Base-by-base conservation (phyloP, 192 early-diverging fungal species). In the Mortierella alpina region DNA sequence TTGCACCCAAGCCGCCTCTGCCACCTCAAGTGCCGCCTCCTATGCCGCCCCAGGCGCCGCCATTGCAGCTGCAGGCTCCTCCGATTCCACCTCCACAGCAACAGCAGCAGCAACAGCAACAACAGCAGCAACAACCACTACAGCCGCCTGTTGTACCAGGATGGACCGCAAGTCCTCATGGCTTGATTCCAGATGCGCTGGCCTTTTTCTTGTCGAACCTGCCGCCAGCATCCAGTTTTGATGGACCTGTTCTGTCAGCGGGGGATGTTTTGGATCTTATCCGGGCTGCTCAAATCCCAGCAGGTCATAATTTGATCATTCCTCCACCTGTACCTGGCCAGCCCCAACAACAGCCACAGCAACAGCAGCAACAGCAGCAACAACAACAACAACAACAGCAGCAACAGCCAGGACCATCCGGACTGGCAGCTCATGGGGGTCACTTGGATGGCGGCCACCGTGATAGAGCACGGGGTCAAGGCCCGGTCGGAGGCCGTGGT, bases 171-270 rank as follows among this genome's bases (percentile, higher is more conserved):
- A 73, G 78, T 44, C 70, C 83, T 1, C 78, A 82, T 59, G 72
- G 74, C 40, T 46, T 75, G 42, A 75, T 88, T 48, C 87, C 87
- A 40, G 85, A 85, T 46, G 78, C 83, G 17, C 53, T 88, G 13
- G 82, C 83, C 2, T 85, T 78, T 46, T 86, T 88, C 58, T 62
- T 88, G 1, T 75, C 84, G 9, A 83, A 82, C 6, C 62, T 88
- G 11, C 87, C 87, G 23, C 82, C 82, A 14, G 57, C 87, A 14
- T 46, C 73, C 11, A 65, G 61, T 17, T 88, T 85, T 48, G 84
- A 86, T 70, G 87, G 83, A 1, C 87, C 83, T 10, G 65, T 84
- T 7, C 63, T 88, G 45, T 63, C 72, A 44, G 50, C 87, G 1
- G 60, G 51, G 9, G 83, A 84, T 40, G 66, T 88, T 41, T 54